Evolutionary conservation across 306 rosid genomes (phyloP), one percentile per base, ranked within the genome.

Genomic region (Trifolium pratense): DNA sequence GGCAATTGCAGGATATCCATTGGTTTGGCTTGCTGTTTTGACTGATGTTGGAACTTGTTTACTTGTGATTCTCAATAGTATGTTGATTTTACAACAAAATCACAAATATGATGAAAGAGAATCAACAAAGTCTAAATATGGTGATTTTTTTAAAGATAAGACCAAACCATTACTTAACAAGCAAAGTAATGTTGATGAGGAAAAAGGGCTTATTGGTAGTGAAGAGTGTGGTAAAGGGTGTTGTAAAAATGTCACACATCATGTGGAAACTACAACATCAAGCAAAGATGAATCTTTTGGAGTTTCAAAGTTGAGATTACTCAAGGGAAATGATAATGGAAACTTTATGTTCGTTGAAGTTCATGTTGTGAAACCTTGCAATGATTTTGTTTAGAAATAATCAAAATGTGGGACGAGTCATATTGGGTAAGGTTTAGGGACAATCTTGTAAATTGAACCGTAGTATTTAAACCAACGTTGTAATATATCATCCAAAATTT

Each of bases 21-120:
- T 93, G 6, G 87, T 93, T 43, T 91, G 96, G 96, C 97, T 96
- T 15, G 98, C 98, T 68, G 98, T 93, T 62, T 84, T 91, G 53
- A 88, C 96, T 6, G 98, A 93, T 78, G 96, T 86, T 23, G 98
- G 97, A 29, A 89, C 94, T 10, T 91, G 97, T 79, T 36, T 93
- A 26, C 80, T 91, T 14, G 98, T 93, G 68, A 93, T 88, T 52
- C 77, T 93, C 39, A 91, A 89, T 78, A 91, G 97, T 84, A 93
- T 93, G 98, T 70, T 91, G 16, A 79, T 93, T 66, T 80, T 93
- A 64, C 73, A 53, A 70, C 70, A 78, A 16, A 78, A 46, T 14
- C 29, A 66, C 0, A 74, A 57, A 58, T 21, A 56, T 56, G 17
- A 64, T 48, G 76, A 57, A 64, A 57, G 25, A 37, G 51, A 26